Conservation (phyloP, 129 eudicot genomes). For the Chrysanthemum makinoi region DNA sequence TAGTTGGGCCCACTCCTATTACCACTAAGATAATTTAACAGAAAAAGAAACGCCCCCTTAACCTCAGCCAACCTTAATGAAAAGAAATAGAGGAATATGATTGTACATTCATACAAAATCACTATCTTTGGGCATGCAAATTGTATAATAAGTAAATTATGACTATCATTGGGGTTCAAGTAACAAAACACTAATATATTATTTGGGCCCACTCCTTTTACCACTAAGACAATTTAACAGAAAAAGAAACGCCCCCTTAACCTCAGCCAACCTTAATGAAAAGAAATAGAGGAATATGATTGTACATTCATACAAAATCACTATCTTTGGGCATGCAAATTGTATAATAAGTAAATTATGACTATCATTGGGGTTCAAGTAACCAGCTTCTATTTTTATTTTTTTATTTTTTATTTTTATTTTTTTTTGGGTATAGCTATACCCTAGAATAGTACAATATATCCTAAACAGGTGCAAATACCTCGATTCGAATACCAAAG, state of each 20-base stretch:
- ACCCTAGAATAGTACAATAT: too few relatives aligned
- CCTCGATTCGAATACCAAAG: conserved; percentile 97
- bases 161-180: not conserved
- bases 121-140: not conserved
- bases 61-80: too few relatives aligned
- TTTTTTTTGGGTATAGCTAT: not conserved
- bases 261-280: too few relatives aligned
- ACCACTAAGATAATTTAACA: too few relatives aligned
- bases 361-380: not conserved
- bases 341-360: not conserved
- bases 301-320: conserved; percentile 8
- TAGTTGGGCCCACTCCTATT: too few relatives aligned
- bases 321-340: not conserved
- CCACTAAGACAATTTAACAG: too few relatives aligned
- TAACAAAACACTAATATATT: too few relatives aligned
- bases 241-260: too few relatives aligned
- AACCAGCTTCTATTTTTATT: not conserved
- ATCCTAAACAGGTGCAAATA: conserved; percentile 24
- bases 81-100: not conserved
- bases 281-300: not conserved
- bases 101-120: conserved; percentile 8
- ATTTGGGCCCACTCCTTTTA: too few relatives aligned
- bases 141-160: not conserved
- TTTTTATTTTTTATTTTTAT: not conserved
- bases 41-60: too few relatives aligned